Evolutionary conservation across 768 basidiomycete species (phyloP).

Genomic region (Hebeloma cylindrosporum): DNA sequence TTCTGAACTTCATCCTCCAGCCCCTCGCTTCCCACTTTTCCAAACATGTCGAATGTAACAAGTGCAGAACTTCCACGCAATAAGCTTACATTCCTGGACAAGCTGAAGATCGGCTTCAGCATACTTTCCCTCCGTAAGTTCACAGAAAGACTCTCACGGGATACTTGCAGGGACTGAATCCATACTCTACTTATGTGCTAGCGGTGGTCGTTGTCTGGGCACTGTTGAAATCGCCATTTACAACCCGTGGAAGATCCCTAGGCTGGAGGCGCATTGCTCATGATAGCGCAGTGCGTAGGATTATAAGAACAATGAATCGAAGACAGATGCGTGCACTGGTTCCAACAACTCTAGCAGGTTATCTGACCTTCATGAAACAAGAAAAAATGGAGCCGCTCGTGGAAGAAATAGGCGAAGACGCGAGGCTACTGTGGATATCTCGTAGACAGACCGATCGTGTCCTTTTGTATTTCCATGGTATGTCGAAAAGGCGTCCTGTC

Average conservation of each 20-base stretch:
- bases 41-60: no score
- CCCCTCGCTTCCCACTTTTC: no score
- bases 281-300: constrained; percentile 13
- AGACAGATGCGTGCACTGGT: constrained; percentile 1
- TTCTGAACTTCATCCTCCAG: no score
- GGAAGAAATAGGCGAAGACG: constrained; percentile 7
- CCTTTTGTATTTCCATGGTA: constrained; percentile 19
- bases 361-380: constrained; percentile 9
- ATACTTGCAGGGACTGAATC: background rate
- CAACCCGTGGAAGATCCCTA: constrained; percentile 2
- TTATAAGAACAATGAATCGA: constrained; percentile 8
- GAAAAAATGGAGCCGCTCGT: constrained; percentile 5
- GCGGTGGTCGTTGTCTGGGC: constrained; percentile 6
- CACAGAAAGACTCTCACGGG: no score
- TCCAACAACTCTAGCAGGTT: constrained; percentile 4
- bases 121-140: constrained; percentile 12
- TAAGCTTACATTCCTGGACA: constrained; percentile 9
- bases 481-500: no score
- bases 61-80: constrained; percentile 12
- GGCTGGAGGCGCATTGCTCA: constrained; percentile 13
- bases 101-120: constrained; percentile 3
- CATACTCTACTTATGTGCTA: no score
- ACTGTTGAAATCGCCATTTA: background rate
- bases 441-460: constrained; percentile 8
- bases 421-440: constrained; percentile 15